Evolutionary conservation across 345 rosid species (phyloP).

Genomic region (Bretschneidera sinensis): DNA sequence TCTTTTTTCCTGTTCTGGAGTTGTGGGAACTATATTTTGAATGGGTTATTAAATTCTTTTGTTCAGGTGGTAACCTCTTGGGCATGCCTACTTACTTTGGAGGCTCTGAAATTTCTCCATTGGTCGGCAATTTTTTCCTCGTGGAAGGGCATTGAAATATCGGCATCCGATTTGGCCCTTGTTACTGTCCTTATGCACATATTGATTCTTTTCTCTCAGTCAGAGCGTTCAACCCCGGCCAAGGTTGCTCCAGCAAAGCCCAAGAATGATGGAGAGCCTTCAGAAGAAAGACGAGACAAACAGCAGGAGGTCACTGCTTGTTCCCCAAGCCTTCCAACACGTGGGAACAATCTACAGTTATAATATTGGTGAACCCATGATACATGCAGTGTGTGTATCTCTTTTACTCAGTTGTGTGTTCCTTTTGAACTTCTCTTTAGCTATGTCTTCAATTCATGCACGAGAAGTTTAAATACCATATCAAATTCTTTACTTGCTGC

Average conservation of each 20-base stretch:
- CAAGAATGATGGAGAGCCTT: constrained; percentile 21
- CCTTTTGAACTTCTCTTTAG: constrained; percentile 1
- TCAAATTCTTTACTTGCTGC: constrained; percentile 18
- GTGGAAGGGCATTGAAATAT: constrained; percentile 51
- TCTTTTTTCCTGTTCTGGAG: too few species aligned
- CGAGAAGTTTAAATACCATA: constrained; percentile 19
- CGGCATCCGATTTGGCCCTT: constrained; percentile 34
- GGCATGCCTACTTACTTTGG: constrained; percentile 32
- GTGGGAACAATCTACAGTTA: too few species aligned
- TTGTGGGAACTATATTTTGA: too few species aligned
- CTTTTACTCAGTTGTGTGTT: background rate
- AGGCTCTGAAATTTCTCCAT: constrained; percentile 35
- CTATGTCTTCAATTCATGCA: constrained; percentile 1
- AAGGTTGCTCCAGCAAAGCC: constrained; percentile 47
- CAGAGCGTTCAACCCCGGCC: too few species aligned
- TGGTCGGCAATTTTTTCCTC: constrained; percentile 47
- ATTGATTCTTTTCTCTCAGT: too few species aligned
- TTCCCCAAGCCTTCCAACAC: too few species aligned
- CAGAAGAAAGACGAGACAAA: constrained; percentile 17
- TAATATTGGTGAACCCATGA: constrained; percentile 1
- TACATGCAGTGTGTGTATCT: constrained; percentile 6
- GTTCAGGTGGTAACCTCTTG: constrained; percentile 50
- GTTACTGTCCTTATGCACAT: constrained; percentile 41
- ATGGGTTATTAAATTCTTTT: too few species aligned
- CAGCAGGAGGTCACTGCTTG: constrained; percentile 22